A percentile compares a stretch with the other conserved stretches of the same genome.
Evolutionary conservation across 2,329 filamentous ascomycete species (phyloP).

Genomic region (Ophiobolus disseminans): DNA sequence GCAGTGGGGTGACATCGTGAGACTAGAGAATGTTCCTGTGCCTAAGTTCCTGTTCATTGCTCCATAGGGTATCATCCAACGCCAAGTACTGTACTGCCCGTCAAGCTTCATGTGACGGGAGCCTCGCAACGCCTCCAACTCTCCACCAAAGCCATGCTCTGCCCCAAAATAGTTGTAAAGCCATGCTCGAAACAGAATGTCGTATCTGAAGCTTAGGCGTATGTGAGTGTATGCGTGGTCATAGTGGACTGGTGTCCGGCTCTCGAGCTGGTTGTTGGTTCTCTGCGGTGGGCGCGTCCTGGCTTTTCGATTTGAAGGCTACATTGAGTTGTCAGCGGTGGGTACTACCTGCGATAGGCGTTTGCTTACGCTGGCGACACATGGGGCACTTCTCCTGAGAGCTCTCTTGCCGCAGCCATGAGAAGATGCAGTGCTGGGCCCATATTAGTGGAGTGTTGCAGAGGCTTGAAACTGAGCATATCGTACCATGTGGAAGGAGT

Average conservation of each 20-base stretch:
- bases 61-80: slow-evolving; percentile 34
- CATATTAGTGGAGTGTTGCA: slow-evolving; percentile 11
- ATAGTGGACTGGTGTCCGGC: slow-evolving; percentile 30
- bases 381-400: slow-evolving; percentile 95
- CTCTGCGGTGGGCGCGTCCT: slow-evolving; percentile 34
- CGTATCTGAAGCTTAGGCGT: no score
- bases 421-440: slow-evolving; percentile 85
- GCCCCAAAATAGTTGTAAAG: neutral
- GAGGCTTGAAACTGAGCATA: neutral
- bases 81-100: no score
- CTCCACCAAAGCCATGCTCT: neutral
- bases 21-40: neutral
- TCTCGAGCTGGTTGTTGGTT: slow-evolving; percentile 19
- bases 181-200: slow-evolving; percentile 3
- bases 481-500: slow-evolving; percentile 93
- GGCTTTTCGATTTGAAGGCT: slow-evolving; percentile 51
- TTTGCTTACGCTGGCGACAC: slow-evolving; percentile 84
- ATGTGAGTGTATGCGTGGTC: neutral
- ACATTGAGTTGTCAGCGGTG: slow-evolving; percentile 17
- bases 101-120: no score
- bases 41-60: neutral
- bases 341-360: neutral
- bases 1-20: no score
- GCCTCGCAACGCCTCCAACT: no score
- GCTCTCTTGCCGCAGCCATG: slow-evolving; percentile 95